phyloP scores from a whole-genome alignment of 768 basidiomycete genomes.

The Boletales sp. region DNA sequence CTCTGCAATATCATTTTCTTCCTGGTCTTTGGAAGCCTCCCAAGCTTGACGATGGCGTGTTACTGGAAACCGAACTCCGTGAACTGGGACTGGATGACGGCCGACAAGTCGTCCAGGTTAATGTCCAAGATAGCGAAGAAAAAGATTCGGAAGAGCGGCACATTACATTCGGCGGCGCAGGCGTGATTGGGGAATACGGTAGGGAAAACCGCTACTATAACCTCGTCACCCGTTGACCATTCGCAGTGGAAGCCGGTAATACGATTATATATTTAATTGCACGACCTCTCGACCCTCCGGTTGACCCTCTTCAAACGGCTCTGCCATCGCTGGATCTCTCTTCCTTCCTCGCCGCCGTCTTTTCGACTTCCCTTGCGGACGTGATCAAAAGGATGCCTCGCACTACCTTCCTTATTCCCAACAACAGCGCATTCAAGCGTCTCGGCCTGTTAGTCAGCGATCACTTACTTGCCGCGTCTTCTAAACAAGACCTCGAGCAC shows the following conservation, averaged over 20 bases:
- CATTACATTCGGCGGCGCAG: slow-evolving; percentile 81
- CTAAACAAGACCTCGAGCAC: slow-evolving; percentile 74
- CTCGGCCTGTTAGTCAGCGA: slow-evolving; percentile 82
- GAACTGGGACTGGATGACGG: slow-evolving; percentile 67
- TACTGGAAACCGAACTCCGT: slow-evolving; percentile 75
- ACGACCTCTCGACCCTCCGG: slow-evolving; percentile 76
- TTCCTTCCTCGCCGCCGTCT: slow-evolving; percentile 85
- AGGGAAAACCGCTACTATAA: slow-evolving; percentile 25
- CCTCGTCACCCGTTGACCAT: slow-evolving; percentile 5
- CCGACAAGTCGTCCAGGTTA: slow-evolving; percentile 68
- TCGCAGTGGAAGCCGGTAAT: slow-evolving; percentile 66
- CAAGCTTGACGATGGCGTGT: slow-evolving; percentile 68
- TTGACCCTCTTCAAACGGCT: slow-evolving; percentile 75
- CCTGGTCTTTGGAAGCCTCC: slow-evolving; percentile 71
- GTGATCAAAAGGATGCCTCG: slow-evolving; percentile 59
- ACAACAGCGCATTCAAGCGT: slow-evolving; percentile 83
- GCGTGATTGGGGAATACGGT: slow-evolving; percentile 76
- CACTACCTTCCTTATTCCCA: slow-evolving; percentile 83
- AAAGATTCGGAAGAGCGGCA: slow-evolving; percentile 45
- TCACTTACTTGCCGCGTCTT: slow-evolving; percentile 77
- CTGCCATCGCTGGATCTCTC: slow-evolving; percentile 83
- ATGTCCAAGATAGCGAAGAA: slow-evolving; percentile 52
- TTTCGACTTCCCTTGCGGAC: slow-evolving; percentile 81
- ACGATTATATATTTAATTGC: slow-evolving; percentile 89
- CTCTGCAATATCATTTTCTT: slow-evolving; percentile 88